Evolutionary conservation across 2,329 filamentous ascomycete species (phyloP), one percentile per base, ranked within the genome.

Genomic region (Xylariaceae sp.): DNA sequence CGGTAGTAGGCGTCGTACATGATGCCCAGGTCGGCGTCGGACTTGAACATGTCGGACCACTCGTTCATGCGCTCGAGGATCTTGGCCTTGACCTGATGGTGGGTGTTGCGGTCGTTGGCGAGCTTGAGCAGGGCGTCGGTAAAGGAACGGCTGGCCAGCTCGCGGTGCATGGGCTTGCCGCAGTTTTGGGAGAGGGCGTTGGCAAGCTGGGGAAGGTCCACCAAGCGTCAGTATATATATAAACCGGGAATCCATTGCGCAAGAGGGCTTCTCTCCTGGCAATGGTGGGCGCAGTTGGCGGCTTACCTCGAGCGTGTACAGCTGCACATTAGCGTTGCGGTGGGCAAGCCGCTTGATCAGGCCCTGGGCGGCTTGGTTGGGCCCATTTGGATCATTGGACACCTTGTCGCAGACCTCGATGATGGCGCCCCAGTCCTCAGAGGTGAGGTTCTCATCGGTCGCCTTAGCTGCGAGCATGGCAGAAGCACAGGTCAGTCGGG

Each of bases 361-460:
- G 54, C 86, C 83, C 53, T 87, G 83, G 35, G 93, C 84, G 11
- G 80, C 87, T 65, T 93, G 84, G 66, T 90, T 90, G 46, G 84
- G 73, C 17, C 73, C 74, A 47, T 72, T 75, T 35, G 57, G 46
- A 42, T 77, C 72, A 47, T 58, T 59, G 14, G 63, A 55, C 26
- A 76, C 73, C 44, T 74, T 74, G 57, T 77, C 74, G 63, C 73
- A 77, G 32, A 78, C 70, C 53, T 77, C 72, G 56, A 78, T 72
- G 51, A 78, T 78, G 51, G 72, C 72, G 30, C 67, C 71, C 76
- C 76, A 80, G 56, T 80, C 76, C 56, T 93, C 76, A 19, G 81
- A 83, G 15, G 89, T 96, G 51, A 96, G 75, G 63, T 95, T 98
- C 72, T 98, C 92, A 63, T 98, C 92, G 36, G 92, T 98, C 55